Base-by-base conservation (phyloP, 1,284 basidiomycete species). In the Porogramme epimiltina region DNA sequence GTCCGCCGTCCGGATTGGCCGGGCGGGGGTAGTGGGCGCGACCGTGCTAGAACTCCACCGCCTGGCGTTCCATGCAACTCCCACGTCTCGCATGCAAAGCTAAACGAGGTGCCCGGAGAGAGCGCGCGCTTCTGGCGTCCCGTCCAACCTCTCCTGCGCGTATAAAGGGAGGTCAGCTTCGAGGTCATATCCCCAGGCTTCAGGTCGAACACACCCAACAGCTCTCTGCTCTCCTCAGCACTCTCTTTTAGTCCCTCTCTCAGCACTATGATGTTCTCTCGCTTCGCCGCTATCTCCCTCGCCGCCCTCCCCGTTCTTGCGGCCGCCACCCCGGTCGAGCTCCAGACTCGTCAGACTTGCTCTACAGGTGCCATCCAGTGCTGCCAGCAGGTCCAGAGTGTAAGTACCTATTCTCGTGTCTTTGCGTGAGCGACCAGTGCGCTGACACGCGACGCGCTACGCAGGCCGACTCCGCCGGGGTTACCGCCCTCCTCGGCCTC, bases 321-420 rank as follows among this genome's bases (percentile, higher is more conserved):
- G 64, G 61, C 54, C 59, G 64, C 64, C 61, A 64, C 58, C 52
- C 64, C 64, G n/a, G n/a, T n/a, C n/a, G n/a, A n/a, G n/a, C n/a
- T n/a, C n/a, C n/a, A n/a, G n/a, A n/a, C n/a, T n/a, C n/a, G n/a
- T n/a, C n/a, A n/a, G n/a, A 33, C 40, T 20, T 67, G 66, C 55
- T 58, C 55, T 3, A 59, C 57, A 18, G 57, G 57, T 10, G 25
- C 54, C 8, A n/a, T 59, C 28, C 57, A 59, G 45, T 59, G 57
- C 61, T 69, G 67, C 58, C 44, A 69, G 44, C 47, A 28, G 20
- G 46, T 59, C 24, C 37, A 56, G 44, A 41, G 10, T 4, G 65
- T 65, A 5, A 50, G 62, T 42, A 3, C 10, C 11, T 2, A 8
- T 15, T 15, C n/a, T n/a, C n/a, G n/a, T n/a, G n/a, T n/a, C n/a